phyloP scores from a whole-genome alignment of 352 stramenopile genomes.

The Blastocystis hominis region DNA sequence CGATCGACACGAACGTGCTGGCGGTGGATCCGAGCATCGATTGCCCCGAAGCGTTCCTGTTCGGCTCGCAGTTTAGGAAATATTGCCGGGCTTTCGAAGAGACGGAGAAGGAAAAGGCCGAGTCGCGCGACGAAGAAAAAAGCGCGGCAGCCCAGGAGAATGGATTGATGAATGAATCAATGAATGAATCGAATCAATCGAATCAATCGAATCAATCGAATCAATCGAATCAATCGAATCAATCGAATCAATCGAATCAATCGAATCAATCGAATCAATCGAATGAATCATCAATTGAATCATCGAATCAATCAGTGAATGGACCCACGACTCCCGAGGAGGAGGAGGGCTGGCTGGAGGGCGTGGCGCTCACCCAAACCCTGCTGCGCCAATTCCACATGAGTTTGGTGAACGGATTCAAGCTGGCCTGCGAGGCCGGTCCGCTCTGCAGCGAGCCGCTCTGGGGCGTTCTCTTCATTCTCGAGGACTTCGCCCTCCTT shows the following conservation, averaged over 20 bases:
- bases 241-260: not conserved
- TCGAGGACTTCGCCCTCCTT: slow-evolving; percentile 71
- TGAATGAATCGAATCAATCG: not conserved
- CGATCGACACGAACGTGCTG: slow-evolving; percentile 24
- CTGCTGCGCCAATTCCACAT: slow-evolving; percentile 63
- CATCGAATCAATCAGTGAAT: not conserved
- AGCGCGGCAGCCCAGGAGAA: too few species aligned
- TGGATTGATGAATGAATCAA: too few species aligned
- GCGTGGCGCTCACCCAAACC: not conserved
- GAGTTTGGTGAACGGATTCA: slow-evolving; percentile 73
- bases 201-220: not conserved
- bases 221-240: not conserved
- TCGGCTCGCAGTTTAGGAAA: not conserved
- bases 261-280: not conserved
- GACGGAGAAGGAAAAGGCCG: too few species aligned
- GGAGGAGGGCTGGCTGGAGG: slow-evolving; percentile 12
- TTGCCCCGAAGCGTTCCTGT: not conserved
- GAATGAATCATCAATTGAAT: not conserved
- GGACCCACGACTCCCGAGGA: not conserved
- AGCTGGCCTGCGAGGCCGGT: slow-evolving; percentile 70
- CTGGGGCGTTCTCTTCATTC: slow-evolving; percentile 75
- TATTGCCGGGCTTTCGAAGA: not conserved
- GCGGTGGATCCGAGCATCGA: not conserved
- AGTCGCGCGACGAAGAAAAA: too few species aligned
- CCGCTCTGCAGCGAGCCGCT: slow-evolving; percentile 79